A percentile compares a stretch with the other conserved stretches of the same genome.
phyloP scores from a whole-genome alignment of 768 basidiomycete genomes.

The Erythrobasidium yunnanense region DNA sequence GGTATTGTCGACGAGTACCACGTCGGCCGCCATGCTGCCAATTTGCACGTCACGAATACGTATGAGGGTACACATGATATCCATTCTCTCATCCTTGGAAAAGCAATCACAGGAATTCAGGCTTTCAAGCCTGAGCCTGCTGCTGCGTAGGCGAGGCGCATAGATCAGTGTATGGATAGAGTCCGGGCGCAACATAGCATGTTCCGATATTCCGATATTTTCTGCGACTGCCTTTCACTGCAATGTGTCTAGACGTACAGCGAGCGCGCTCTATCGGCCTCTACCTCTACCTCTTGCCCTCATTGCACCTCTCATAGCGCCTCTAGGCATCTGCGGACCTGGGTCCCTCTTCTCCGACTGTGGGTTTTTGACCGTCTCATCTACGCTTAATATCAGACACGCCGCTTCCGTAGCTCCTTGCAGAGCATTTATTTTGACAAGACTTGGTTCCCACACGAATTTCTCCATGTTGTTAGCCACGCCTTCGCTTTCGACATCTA shows the following conservation, averaged over 20 bases:
- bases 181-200: too few relatives aligned
- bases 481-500: constrained; percentile 52
- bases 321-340: constrained; percentile 17
- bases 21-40: constrained; percentile 86
- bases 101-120: constrained; percentile 75
- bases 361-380: constrained; percentile 65
- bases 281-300: constrained; percentile 11
- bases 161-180: too few relatives aligned
- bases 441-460: constrained; percentile 95
- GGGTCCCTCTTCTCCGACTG: constrained; percentile 23
- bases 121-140: constrained; percentile 55
- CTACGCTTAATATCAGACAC: constrained; percentile 80
- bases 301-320: constrained; percentile 14
- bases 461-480: constrained; percentile 93
- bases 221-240: too few relatives aligned
- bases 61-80: constrained; percentile 54
- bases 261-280: background rate
- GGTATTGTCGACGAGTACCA: constrained; percentile 86
- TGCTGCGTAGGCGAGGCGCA: too few relatives aligned
- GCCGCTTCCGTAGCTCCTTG: constrained; percentile 93
- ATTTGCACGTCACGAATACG: constrained; percentile 59
- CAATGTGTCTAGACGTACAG: too few relatives aligned
- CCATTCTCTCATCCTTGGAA: constrained; percentile 62
- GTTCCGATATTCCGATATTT: too few relatives aligned
- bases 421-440: constrained; percentile 91